Base-by-base conservation (phyloP, 2,329 filamentous ascomycete genomes). In the Pseudocercospora musae region DNA sequence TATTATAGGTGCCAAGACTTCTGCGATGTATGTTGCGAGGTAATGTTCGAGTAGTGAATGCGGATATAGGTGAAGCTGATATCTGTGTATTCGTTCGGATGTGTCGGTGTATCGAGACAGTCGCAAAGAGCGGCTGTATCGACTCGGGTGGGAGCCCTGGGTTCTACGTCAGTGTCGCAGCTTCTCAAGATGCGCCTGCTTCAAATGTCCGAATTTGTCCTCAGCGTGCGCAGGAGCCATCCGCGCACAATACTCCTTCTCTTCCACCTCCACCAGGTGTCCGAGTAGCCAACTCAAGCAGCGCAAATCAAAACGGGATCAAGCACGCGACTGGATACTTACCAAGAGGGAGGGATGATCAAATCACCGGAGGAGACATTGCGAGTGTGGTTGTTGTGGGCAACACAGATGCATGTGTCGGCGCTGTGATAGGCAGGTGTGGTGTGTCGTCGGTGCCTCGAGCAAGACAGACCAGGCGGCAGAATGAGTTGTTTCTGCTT, bases 341-440 rank as follows among this genome's bases (percentile, higher is more conserved):
- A 63, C 61, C 57, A 27, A 33, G 52, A 21, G 62, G 58, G 58
- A 58, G 54, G 55, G 49, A 56, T 57, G 57, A 55, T 63, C 62
- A 68, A 44, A 62, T 58, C 57, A 66, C 53, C 49, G 55, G 59
- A 49, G 57, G 44, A 61, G 59, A 63, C 66, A 68, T 68, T 40
- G 33, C 64, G 61, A 25, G 10, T 58, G 59, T 59, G 33, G 37
- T 54, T 59, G 63, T 65, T 61, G 53, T 61, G 57, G 21, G 44
- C 46, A 59, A 66, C 61, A 62, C 61, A 62, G 64, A 42, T 57
- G 48, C 58, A 64, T 54, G 52, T 54, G 27, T 31, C 37, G 29
- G 31, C 48, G 27, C 27, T 29, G 15, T 20, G 48, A 27, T 25
- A 15, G 21, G n/a, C n/a, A n/a, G n/a, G 48, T 29, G 25, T 52